Conservation (phyloP, 805 yeast species). For the Ogataea nonfermentans region DNA sequence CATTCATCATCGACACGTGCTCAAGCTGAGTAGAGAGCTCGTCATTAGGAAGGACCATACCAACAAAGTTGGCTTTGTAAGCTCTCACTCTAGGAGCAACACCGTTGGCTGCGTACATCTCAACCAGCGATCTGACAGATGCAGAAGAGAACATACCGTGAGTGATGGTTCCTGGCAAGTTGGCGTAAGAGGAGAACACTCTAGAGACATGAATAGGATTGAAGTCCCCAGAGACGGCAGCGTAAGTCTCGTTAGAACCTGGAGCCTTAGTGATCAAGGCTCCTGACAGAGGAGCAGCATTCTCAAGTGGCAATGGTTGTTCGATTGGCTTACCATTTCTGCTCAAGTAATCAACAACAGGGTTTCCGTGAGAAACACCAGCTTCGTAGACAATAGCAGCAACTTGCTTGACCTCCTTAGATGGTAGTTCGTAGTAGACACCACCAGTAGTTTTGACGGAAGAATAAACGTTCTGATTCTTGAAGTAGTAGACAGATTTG, state of each 20-base stretch:
- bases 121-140: slow-evolving; percentile 90
- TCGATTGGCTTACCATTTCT: slow-evolving; percentile 93
- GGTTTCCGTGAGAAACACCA: slow-evolving; percentile 93
- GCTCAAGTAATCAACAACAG: slow-evolving; percentile 88
- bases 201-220: slow-evolving; percentile 98
- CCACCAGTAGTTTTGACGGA: slow-evolving; percentile 83
- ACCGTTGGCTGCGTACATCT: slow-evolving; percentile 98
- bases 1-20: slow-evolving; percentile 98
- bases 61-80: slow-evolving; percentile 84
- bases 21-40: slow-evolving; percentile 81
- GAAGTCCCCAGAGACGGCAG: slow-evolving; percentile 96
- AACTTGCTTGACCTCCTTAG: slow-evolving; percentile 81
- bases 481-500: slow-evolving; percentile 78
- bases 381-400: slow-evolving; percentile 87
- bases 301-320: slow-evolving; percentile 89
- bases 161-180: slow-evolving; percentile 95
- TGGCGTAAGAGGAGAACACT: slow-evolving; percentile 90
- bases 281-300: slow-evolving; percentile 77
- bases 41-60: slow-evolving; percentile 98
- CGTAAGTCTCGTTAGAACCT: slow-evolving; percentile 93
- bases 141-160: slow-evolving; percentile 99
- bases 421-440: slow-evolving; percentile 83
- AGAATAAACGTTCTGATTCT: slow-evolving; percentile 70
- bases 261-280: slow-evolving; percentile 78
- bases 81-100: slow-evolving; percentile 95